Evolutionary conservation across 352 stramenopile species (phyloP).

Genomic region (Phytophthora idaei): DNA sequence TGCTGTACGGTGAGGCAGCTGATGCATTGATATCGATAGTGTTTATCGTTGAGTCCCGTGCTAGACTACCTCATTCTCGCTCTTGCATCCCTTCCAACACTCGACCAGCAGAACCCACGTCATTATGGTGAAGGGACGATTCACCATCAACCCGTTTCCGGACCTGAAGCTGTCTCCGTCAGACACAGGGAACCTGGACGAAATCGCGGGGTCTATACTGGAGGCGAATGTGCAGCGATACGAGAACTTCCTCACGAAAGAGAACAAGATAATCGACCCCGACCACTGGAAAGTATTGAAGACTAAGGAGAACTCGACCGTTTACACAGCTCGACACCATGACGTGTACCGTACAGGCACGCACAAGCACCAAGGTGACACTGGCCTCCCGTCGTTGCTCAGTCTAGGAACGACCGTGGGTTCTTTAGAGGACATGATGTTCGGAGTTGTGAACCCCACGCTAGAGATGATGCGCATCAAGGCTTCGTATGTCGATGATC

Average conservation of each 20-base stretch:
- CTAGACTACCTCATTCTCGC: conserved; percentile 12
- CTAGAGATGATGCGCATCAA: conserved; percentile 38
- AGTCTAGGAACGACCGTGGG: conserved; percentile 29
- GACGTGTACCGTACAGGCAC: conserved; percentile 22
- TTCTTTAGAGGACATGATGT: conserved; percentile 41
- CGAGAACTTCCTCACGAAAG: conserved; percentile 29
- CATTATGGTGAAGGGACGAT: conserved; percentile 32
- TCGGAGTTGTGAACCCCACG: conserved; percentile 40
- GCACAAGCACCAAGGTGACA: conserved; percentile 26
- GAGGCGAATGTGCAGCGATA: conserved; percentile 34
- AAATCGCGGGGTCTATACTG: conserved; percentile 33
- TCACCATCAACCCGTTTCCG: conserved; percentile 41
- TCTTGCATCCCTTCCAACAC: conserved; percentile 23
- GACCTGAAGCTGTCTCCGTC: conserved; percentile 21
- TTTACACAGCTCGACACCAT: conserved; percentile 38
- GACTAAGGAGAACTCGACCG: conserved; percentile 34
- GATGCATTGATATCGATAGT: background rate
- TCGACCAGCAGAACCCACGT: conserved; percentile 18
- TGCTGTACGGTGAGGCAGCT: background rate
- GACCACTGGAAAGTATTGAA: conserved; percentile 42
- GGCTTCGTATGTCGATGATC: conserved; percentile 43
- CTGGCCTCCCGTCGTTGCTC: conserved; percentile 37
- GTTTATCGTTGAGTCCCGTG: background rate
- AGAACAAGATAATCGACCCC: conserved; percentile 37
- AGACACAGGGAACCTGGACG: conserved; percentile 31